Conservation (phyloP, 345 rosid genomes). For the Lepidium africanum region DNA sequence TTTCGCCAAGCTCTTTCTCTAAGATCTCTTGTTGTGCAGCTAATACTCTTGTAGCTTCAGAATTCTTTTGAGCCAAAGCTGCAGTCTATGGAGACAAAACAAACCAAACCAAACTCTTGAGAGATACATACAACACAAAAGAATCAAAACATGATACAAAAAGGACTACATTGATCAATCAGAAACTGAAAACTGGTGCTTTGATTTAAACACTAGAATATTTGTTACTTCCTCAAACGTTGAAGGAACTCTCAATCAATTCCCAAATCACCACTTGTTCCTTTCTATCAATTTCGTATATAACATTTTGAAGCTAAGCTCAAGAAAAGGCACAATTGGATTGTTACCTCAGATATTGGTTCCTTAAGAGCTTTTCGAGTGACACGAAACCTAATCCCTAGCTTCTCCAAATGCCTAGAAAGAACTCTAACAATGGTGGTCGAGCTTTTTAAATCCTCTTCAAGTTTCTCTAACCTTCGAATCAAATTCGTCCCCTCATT, state of each 20-base stretch:
- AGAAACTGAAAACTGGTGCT: background rate
- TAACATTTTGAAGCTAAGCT: background rate
- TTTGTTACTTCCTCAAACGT: background rate
- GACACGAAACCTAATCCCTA: slow-evolving; percentile 80
- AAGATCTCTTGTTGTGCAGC: slow-evolving; percentile 74
- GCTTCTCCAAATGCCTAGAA: slow-evolving; percentile 85
- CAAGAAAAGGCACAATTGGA: background rate
- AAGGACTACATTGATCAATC: background rate
- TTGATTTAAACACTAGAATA: background rate
- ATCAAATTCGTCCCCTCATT: slow-evolving; percentile 43
- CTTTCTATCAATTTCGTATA: background rate
- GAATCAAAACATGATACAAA: background rate
- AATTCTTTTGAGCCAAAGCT: slow-evolving; percentile 88
- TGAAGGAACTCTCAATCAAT: background rate
- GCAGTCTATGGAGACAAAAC: slow-evolving; percentile 57
- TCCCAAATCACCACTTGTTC: background rate
- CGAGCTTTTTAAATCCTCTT: slow-evolving; percentile 69
- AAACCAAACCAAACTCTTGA: background rate
- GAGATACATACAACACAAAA: background rate
- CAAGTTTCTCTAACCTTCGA: slow-evolving; percentile 72
- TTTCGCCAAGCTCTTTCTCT: slow-evolving; percentile 88
- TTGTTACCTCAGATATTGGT: slow-evolving; percentile 72
- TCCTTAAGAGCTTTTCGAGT: slow-evolving; percentile 67
- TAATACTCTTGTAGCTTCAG: slow-evolving; percentile 82
- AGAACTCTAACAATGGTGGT: slow-evolving; percentile 54